Evolutionary conservation across 139 green algal genomes (phyloP), one percentile per base, ranked within the genome.

Genomic region (Picochlorum sp.): DNA sequence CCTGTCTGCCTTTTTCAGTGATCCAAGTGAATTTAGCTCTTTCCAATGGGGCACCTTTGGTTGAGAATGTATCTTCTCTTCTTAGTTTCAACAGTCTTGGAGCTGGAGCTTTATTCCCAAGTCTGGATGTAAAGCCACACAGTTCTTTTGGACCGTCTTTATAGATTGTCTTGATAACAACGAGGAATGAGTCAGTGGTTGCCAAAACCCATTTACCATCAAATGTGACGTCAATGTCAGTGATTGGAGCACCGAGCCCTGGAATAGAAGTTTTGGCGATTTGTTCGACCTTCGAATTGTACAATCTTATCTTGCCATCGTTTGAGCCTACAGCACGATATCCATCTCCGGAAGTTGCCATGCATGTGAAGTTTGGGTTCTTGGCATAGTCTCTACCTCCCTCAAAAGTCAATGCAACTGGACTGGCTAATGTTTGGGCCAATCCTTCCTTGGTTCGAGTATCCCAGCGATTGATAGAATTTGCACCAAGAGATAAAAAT

Each of bases 101-200:
- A 44, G 81, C 70, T 10, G 79, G 63, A 3, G 79, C 78, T 25
- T 77, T 68, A 9, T 72, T 43, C 7, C 79, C 85, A 66, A 85
- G 85, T 20, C 70, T 65, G 20, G 57, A 73, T 24, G 68, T 79
- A 65, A 96, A 97, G 13, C 61, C 89, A 61, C 81, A 86, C 8
- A 76, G 74, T 45, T 84, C 65, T 51, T 50, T 64, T 2, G 51
- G 43, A 26, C 35, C 24, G 47, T 89, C 74, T 16, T 63, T 66
- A 63, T 84, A 94, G 7, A 69, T 81, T 0, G 90, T 91, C 72
- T 89, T 89, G 30, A 98, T 65, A 25, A 98, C 73, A 76, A 97
- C 87, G 8, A 98, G 75, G 77, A 94, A 97, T 45, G 77, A 77
- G 57, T 94, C 78, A 0, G 90, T 96, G 24, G 90, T 98, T 37